These are phyloP conservation scores for Dryadomyces sulphureus DNA, from an alignment of 2,329 filamentous ascomycete genomes.

Conservation along the genomic window DNA sequence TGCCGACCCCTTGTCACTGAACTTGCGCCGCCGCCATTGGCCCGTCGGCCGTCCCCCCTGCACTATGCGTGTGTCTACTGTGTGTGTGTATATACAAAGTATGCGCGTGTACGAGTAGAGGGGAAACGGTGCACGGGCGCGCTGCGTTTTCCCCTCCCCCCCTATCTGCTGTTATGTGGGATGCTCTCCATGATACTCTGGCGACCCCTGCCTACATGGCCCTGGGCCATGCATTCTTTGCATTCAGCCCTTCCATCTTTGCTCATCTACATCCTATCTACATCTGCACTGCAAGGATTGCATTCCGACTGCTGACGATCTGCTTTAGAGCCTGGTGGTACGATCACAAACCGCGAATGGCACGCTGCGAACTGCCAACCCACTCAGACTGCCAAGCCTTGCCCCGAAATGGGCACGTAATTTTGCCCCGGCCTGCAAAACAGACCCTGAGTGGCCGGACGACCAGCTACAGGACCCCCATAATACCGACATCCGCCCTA, in stretches of 20 bases:
- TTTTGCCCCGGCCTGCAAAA: neutral
- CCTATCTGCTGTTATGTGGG: too few species aligned
- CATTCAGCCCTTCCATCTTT: too few species aligned
- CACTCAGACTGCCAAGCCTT: conserved; percentile 15
- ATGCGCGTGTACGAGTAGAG: neutral
- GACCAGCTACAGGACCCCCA: conserved; percentile 11
- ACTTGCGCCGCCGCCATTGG: neutral
- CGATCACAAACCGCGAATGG: neutral
- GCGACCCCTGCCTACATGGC: neutral
- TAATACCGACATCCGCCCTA: conserved; percentile 9
- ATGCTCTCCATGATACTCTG: neutral
- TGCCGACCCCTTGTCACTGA: neutral
- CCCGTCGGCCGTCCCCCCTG: neutral
- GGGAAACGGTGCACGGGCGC: neutral
- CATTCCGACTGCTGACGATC: too few species aligned
- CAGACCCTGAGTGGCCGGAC: conserved; percentile 7
- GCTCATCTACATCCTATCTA: too few species aligned
- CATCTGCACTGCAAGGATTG: too few species aligned
- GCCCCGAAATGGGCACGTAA: conserved; percentile 15
- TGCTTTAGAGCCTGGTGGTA: conserved; percentile 3
- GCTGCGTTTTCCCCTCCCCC: neutral
- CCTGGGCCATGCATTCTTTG: too few species aligned
- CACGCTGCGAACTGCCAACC: neutral
- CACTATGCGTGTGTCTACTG: neutral
- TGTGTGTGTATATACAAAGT: conserved; percentile 1